A percentile compares a stretch with the other conserved stretches of the same genome.
phyloP scores from a whole-genome alignment of 495 filamentous ascomycete species.

The Echria macrotheca region DNA sequence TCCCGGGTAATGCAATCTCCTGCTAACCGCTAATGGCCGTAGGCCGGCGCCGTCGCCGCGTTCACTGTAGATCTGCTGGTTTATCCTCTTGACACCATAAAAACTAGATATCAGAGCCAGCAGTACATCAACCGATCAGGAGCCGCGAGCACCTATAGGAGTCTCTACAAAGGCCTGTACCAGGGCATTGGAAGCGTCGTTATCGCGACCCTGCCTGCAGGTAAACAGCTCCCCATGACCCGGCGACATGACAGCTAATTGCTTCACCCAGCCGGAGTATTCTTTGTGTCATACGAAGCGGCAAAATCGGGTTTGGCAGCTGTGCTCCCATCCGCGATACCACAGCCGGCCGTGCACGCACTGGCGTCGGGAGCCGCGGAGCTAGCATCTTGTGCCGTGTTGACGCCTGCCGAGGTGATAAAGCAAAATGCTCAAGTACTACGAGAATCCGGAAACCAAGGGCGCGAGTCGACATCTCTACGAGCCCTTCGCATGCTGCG shows the following conservation, averaged over 20 bases:
- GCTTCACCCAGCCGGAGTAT: constrained; percentile 63
- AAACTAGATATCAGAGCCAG: constrained; percentile 76
- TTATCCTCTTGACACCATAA: constrained; percentile 81
- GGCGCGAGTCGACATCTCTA: constrained; percentile 34
- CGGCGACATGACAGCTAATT: background rate
- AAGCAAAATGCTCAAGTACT: constrained; percentile 90
- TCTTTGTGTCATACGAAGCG: constrained; percentile 86
- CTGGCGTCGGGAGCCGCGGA: constrained; percentile 70
- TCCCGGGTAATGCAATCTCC: too few species aligned
- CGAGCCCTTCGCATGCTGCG: constrained; percentile 38
- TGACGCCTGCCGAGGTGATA: constrained; percentile 84
- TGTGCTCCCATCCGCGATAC: constrained; percentile 38
- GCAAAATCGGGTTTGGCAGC: constrained; percentile 51
- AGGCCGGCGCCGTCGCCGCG: constrained; percentile 79
- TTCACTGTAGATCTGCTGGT: constrained; percentile 74
- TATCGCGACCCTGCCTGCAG: constrained; percentile 80
- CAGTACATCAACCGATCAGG: constrained; percentile 55
- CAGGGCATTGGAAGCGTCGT: constrained; percentile 87
- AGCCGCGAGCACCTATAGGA: constrained; percentile 39
- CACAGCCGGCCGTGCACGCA: constrained; percentile 60
- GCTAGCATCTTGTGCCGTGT: constrained; percentile 73
- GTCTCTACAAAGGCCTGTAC: constrained; percentile 71
- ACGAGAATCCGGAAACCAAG: constrained; percentile 15
- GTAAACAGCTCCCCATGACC: constrained; percentile 35
- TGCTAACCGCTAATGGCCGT: too few species aligned